phyloP scores from a whole-genome alignment of 1,284 basidiomycete genomes.

The Moesziomyces globuligerus region DNA sequence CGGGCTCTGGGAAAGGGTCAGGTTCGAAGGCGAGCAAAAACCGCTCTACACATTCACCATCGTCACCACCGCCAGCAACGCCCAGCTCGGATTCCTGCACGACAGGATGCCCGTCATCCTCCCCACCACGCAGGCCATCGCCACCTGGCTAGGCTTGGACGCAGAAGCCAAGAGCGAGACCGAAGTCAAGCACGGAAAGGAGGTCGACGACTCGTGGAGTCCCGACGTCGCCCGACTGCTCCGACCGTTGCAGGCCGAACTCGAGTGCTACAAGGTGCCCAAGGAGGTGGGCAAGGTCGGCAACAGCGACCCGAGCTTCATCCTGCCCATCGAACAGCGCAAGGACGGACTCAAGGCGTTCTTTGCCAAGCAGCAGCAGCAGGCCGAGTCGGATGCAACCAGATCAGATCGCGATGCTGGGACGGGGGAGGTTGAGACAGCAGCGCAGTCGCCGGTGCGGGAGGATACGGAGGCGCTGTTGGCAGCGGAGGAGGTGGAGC shows the following conservation, averaged over 20 bases:
- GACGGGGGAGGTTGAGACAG: background rate
- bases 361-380: slow-evolving; percentile 72
- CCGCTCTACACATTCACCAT: slow-evolving; percentile 86
- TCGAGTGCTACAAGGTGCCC: slow-evolving; percentile 89
- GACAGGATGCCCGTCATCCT: slow-evolving; percentile 93
- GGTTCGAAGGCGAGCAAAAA: slow-evolving; percentile 71
- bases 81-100: slow-evolving; percentile 72
- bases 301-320: slow-evolving; percentile 80
- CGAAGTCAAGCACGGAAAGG: slow-evolving; percentile 19
- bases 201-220: slow-evolving; percentile 63
- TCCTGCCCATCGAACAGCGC: slow-evolving; percentile 80
- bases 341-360: slow-evolving; percentile 89
- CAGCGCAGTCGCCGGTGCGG: background rate
- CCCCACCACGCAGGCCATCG: slow-evolving; percentile 73
- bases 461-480: slow-evolving; percentile 20
- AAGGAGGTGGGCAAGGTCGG: slow-evolving; percentile 91
- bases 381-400: background rate
- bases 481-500: slow-evolving; percentile 27
- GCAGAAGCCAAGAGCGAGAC: slow-evolving; percentile 9
- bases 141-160: slow-evolving; percentile 80
- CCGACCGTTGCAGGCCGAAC: slow-evolving; percentile 72
- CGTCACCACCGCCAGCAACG: slow-evolving; percentile 76
- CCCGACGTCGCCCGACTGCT: slow-evolving; percentile 75
- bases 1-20: slow-evolving; percentile 82
- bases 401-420: no score